Percentiles rank a stretch among this genome's conserved stretches.
These are phyloP conservation scores for Puccinia triticina DNA, from an alignment of 1,284 basidiomycete species.

Conservation along the genomic window DNA sequence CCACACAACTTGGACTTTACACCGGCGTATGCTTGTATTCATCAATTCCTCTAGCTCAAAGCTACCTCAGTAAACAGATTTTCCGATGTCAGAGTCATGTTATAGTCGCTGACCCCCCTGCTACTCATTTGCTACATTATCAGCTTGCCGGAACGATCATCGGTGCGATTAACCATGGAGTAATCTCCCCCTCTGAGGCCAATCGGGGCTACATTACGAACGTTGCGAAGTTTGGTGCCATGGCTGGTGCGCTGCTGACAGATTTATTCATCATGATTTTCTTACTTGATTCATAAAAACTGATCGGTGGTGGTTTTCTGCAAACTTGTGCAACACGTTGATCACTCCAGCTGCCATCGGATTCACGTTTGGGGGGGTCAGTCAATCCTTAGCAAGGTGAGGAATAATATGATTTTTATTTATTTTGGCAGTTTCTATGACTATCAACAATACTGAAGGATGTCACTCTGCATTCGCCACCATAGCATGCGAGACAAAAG, in stretches of 20 bases:
- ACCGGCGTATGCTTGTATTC: slow-evolving; percentile 37
- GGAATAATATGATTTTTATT: neutral
- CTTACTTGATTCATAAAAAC: neutral
- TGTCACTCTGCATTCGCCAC: neutral
- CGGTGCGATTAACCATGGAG: slow-evolving; percentile 47
- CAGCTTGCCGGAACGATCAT: slow-evolving; percentile 44
- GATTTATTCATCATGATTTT: neutral
- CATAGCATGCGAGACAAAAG: slow-evolving; percentile 33
- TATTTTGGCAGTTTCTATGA: neutral
- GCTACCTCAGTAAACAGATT: neutral
- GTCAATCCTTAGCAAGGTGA: slow-evolving; percentile 39
- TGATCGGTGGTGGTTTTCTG: neutral
- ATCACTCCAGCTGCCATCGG: slow-evolving; percentile 36
- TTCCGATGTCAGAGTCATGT: neutral
- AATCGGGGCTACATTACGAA: slow-evolving; percentile 44
- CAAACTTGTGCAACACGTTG: too few relatives aligned
- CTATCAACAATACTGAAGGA: neutral
- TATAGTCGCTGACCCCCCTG: neutral
- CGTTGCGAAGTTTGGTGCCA: slow-evolving; percentile 34
- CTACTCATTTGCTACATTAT: neutral
- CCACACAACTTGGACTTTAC: slow-evolving; percentile 36
- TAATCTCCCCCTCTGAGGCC: slow-evolving; percentile 45
- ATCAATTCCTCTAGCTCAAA: neutral
- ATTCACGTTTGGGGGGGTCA: slow-evolving; percentile 45
- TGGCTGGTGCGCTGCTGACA: slow-evolving; percentile 28